Evolutionary conservation across 176 grass and related monocot species (phyloP).

Genomic region (Eragrostis curvula): DNA sequence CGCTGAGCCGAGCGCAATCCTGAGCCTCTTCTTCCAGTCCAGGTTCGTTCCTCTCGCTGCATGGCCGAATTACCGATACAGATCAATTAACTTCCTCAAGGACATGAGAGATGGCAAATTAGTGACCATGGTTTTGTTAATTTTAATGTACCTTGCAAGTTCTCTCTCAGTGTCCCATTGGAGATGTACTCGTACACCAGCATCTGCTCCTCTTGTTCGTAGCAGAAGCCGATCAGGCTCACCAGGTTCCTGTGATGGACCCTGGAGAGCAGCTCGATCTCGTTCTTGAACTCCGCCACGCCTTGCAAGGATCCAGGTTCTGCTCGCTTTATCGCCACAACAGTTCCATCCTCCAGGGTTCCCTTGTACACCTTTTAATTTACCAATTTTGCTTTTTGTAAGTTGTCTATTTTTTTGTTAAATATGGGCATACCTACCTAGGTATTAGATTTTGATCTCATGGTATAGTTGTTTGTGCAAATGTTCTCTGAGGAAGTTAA

Average conservation of each 20-base stretch:
- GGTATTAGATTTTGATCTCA: background rate
- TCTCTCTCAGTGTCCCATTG: slow-evolving; percentile 69
- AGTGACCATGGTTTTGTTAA: background rate
- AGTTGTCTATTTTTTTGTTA: too few species aligned
- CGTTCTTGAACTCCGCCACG: slow-evolving; percentile 67
- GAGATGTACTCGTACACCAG: slow-evolving; percentile 81
- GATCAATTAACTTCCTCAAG: background rate
- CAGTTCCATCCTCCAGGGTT: slow-evolving; percentile 48
- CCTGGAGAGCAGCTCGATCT: slow-evolving; percentile 82
- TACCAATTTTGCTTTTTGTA: background rate
- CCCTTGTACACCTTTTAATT: slow-evolving; percentile 73
- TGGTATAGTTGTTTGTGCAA: background rate
- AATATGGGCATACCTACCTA: too few species aligned
- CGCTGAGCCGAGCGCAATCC: slow-evolving; percentile 64
- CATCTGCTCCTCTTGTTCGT: slow-evolving; percentile 75
- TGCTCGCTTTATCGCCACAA: slow-evolving; percentile 74
- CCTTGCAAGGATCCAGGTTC: slow-evolving; percentile 61
- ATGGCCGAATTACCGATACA: background rate
- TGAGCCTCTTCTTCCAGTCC: slow-evolving; percentile 77
- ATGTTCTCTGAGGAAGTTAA: background rate
- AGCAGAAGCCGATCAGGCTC: slow-evolving; percentile 81
- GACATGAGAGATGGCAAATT: background rate
- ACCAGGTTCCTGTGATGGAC: slow-evolving; percentile 89
- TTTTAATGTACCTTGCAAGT: slow-evolving; percentile 47
- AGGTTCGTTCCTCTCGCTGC: slow-evolving; percentile 57